phyloP scores from a whole-genome alignment of 441 rosid genomes.

The Populus hybrid region DNA sequence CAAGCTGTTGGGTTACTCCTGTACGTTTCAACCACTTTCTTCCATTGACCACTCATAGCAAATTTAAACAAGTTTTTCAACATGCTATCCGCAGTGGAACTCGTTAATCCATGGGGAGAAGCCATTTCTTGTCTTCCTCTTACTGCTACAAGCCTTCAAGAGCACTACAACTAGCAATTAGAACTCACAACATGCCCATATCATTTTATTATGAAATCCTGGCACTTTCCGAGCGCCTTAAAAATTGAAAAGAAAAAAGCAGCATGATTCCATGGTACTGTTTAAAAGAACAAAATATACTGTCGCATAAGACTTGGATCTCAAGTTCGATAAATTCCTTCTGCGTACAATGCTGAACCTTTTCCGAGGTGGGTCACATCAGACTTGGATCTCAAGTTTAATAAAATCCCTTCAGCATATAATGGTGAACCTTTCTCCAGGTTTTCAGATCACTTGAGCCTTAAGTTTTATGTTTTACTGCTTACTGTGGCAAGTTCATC shows the following conservation, averaged over 20 bases:
- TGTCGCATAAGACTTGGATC: neutral
- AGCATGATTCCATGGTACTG: neutral
- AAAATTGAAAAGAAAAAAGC: neutral
- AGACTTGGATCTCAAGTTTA: constrained; percentile 2
- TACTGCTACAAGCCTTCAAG: neutral
- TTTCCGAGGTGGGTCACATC: neutral
- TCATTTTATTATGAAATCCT: neutral
- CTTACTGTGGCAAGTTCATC: too few relatives aligned
- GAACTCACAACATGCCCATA: neutral
- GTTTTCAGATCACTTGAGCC: neutral
- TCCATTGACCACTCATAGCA: constrained; percentile 22
- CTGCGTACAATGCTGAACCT: neutral
- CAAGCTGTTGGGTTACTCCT: neutral
- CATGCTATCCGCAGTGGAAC: neutral
- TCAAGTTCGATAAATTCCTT: constrained; percentile 1
- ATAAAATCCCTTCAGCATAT: neutral
- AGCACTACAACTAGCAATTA: neutral
- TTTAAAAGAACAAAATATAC: neutral
- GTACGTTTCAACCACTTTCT: constrained; percentile 19
- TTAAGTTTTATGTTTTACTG: neutral
- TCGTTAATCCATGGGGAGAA: neutral
- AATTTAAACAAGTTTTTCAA: neutral
- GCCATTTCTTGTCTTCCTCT: neutral
- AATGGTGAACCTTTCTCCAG: neutral
- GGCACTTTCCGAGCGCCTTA: neutral